A percentile compares a stretch with the other conserved stretches of the same genome.
These are phyloP conservation scores for Populus pruinosa DNA, from an alignment of 345 rosid species.

Conservation along the genomic window DNA sequence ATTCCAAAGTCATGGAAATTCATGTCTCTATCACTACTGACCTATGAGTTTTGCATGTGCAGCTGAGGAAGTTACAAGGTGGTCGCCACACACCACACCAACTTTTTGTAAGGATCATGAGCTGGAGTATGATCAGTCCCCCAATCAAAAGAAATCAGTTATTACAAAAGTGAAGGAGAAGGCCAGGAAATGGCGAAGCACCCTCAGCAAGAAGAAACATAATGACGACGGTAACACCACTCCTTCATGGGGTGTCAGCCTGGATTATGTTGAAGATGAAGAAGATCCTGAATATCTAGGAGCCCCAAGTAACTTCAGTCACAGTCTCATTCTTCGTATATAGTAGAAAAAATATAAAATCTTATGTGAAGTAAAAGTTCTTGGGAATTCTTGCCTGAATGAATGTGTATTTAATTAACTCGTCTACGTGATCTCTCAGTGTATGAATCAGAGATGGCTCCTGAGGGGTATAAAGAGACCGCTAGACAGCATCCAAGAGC, in stretches of 20 bases:
- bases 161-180: slow-evolving; percentile 66
- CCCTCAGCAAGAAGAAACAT: slow-evolving; percentile 56
- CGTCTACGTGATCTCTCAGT: slow-evolving; percentile 30
- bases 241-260: slow-evolving; percentile 42
- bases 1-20: neutral
- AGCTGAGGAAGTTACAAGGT: slow-evolving; percentile 41
- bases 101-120: slow-evolving; percentile 31
- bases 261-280: slow-evolving; percentile 42
- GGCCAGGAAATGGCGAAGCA: slow-evolving; percentile 54
- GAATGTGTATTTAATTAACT: neutral
- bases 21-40: neutral
- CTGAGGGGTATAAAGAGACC: slow-evolving; percentile 42
- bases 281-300: slow-evolving; percentile 65
- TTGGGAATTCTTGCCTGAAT: neutral
- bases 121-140: slow-evolving; percentile 37
- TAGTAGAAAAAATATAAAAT: neutral
- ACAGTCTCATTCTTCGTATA: neutral
- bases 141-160: slow-evolving; percentile 53
- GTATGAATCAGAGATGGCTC: slow-evolving; percentile 72
- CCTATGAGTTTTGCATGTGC: slow-evolving; percentile 8
- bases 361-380: neutral
- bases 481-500: slow-evolving; percentile 52
- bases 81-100: slow-evolving; percentile 28
- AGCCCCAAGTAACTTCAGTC: slow-evolving; percentile 56
- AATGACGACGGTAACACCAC: slow-evolving; percentile 39